Conservation (phyloP, 2,329 filamentous ascomycete genomes). For the Aspergillus puulaauensis region DNA sequence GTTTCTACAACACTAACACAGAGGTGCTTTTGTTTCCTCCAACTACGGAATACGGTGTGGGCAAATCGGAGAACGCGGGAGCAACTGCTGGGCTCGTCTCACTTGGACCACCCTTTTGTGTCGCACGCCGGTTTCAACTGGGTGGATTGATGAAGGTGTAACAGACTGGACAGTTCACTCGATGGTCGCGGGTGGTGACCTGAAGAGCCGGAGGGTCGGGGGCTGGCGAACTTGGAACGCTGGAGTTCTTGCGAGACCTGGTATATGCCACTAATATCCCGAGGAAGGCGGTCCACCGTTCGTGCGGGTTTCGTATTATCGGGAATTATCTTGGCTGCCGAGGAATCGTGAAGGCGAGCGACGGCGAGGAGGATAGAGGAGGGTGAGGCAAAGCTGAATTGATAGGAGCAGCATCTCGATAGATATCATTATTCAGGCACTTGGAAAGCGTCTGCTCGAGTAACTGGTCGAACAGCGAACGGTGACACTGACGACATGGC, state of each 20-base stretch:
- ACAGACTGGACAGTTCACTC: not conserved
- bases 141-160: not conserved
- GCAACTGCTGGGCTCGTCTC: not conserved
- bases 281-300: slow-evolving; percentile 2
- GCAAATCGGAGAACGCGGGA: not conserved
- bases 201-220: too few species aligned
- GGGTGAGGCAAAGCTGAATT: not conserved
- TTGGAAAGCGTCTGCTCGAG: not conserved
- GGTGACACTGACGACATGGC: too few species aligned
- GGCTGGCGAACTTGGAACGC: not conserved
- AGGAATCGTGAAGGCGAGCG: not conserved
- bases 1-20: too few species aligned
- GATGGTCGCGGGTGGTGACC: not conserved
- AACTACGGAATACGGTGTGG: too few species aligned
- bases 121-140: slow-evolving; percentile 1
- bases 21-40: too few species aligned
- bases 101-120: not conserved
- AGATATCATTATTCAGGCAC: not conserved
- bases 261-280: not conserved
- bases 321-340: not conserved
- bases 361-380: not conserved
- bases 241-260: not conserved
- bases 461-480: too few species aligned
- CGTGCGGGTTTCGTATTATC: not conserved
- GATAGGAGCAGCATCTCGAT: not conserved